A percentile compares a stretch with the other conserved stretches of the same genome.
Evolutionary conservation across 1,139 yeast species (phyloP).

Genomic region (Pichia terricola): DNA sequence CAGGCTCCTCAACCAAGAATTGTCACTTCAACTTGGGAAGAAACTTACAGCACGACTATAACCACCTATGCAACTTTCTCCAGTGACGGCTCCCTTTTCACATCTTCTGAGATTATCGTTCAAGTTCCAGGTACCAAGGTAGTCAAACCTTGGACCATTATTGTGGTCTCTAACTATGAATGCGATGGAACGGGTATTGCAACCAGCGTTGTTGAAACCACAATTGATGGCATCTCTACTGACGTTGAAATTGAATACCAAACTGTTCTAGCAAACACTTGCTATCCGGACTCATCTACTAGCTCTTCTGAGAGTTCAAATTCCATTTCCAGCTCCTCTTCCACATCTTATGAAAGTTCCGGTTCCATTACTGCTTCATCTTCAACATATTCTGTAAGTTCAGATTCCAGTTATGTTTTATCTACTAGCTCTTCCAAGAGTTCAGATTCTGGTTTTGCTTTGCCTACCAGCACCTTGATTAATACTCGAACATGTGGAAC

Average conservation of each 20-base stretch:
- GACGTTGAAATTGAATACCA: neutral
- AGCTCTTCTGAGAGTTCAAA: neutral
- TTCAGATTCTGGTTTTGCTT: neutral
- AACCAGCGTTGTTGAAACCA: neutral
- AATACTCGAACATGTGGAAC: constrained; percentile 3
- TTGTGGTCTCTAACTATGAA: neutral
- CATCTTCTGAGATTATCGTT: constrained; percentile 2
- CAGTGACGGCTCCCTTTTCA: neutral
- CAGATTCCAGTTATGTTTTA: neutral
- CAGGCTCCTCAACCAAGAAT: neutral
- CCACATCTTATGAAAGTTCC: neutral
- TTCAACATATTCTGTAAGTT: neutral
- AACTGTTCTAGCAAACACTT: constrained; percentile 1
- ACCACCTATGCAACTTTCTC: neutral
- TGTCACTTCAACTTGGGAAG: constrained; percentile 2
- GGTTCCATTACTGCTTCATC: neutral
- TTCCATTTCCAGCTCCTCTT: neutral
- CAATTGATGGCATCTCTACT: neutral
- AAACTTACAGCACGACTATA: neutral
- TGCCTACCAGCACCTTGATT: neutral
- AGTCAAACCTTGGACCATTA: constrained; percentile 4
- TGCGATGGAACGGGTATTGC: neutral
- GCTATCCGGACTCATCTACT: constrained; percentile 1
- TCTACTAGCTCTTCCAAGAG: neutral
- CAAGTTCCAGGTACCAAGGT: constrained; percentile 1